These are phyloP conservation scores for Croton setiger DNA, from an alignment of 441 rosid genomes.

Conservation along the genomic window DNA sequence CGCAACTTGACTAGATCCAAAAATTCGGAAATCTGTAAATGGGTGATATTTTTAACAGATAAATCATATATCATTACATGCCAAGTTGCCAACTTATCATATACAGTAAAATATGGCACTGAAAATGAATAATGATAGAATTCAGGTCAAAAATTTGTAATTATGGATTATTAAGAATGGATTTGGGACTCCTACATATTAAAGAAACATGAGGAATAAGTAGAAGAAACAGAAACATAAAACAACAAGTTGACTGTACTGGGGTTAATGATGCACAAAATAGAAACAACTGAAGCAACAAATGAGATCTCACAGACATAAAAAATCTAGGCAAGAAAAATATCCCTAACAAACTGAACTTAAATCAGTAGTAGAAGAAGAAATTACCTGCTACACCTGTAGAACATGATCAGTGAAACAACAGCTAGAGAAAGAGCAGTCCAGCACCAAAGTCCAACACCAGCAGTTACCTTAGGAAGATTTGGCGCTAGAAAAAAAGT, in stretches of 20 bases:
- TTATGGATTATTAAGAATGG: background rate
- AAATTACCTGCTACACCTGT: slow-evolving; percentile 72
- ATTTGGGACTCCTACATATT: background rate
- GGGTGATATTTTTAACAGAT: background rate
- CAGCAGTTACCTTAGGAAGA: slow-evolving; percentile 82
- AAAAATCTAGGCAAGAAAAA: background rate
- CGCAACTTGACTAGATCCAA: background rate
- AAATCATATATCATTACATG: background rate
- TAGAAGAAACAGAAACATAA: background rate
- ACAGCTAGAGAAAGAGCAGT: slow-evolving; percentile 56
- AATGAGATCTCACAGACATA: background rate
- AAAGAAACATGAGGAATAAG: background rate
- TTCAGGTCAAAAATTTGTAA: background rate
- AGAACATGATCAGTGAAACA: slow-evolving; percentile 56
- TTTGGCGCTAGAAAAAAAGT: slow-evolving; percentile 51
- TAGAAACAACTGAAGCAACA: background rate
- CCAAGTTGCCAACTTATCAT: background rate
- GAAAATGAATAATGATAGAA: background rate
- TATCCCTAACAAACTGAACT: background rate
- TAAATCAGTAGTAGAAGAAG: slow-evolving; percentile 21
- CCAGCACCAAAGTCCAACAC: slow-evolving; percentile 86
- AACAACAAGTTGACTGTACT: background rate
- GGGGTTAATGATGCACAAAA: background rate
- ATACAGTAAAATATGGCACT: background rate
- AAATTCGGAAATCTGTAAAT: background rate